These are phyloP conservation scores for Raffaelea albimanens DNA, from an alignment of 2,329 filamentous ascomycete genomes.

Conservation along the genomic window DNA sequence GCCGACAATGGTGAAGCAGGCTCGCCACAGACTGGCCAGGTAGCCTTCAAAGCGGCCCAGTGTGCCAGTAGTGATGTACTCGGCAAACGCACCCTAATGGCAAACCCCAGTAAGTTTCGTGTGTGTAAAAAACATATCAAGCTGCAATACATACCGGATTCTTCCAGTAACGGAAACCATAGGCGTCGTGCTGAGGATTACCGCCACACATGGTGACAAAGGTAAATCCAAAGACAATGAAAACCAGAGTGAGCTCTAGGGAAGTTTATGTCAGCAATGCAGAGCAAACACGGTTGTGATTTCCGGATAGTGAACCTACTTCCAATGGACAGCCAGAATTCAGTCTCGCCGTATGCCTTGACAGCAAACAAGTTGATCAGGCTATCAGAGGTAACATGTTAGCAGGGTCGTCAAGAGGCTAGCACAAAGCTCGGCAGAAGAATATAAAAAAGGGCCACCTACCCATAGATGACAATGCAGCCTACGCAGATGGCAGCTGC, in stretches of 20 bases:
- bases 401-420: no score
- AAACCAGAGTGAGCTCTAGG: conserved; percentile 14
- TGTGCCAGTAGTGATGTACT: conserved; percentile 18
- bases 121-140: no score
- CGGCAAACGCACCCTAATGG: conserved; percentile 33
- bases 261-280: no score
- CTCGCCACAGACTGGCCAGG: conserved; percentile 2
- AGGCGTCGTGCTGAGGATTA: conserved; percentile 4
- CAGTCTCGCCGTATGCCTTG: conserved; percentile 10
- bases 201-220: conserved; percentile 35
- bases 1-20: conserved; percentile 14
- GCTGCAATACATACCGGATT: conserved; percentile 17
- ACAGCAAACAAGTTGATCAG: conserved; percentile 8
- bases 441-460: background rate
- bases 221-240: conserved; percentile 40
- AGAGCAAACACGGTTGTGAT: no score
- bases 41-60: conserved; percentile 32
- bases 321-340: conserved; percentile 15
- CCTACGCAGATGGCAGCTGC: background rate
- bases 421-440: background rate
- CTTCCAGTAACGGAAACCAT: conserved; percentile 10
- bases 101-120: no score
- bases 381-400: background rate
- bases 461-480: conserved; percentile 17
- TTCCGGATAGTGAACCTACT: conserved; percentile 32